These are phyloP conservation scores for Phanerochaete carnosa DNA, from an alignment of 768 basidiomycete species.

Conservation along the genomic window DNA sequence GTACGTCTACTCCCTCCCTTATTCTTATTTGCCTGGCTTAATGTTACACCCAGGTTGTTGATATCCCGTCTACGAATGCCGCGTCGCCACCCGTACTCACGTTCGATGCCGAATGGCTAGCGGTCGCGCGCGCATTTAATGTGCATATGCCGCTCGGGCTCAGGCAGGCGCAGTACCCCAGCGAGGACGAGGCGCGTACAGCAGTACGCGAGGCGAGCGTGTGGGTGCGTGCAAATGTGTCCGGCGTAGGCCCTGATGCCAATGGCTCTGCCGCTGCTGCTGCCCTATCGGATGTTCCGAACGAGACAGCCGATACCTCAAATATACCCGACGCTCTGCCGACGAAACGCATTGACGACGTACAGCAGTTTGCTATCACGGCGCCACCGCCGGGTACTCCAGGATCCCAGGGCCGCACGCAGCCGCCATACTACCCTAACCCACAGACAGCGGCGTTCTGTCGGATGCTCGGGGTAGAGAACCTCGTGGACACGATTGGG, in stretches of 20 bases:
- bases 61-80: constrained; percentile 27
- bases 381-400: constrained; percentile 50
- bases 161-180: constrained; percentile 57
- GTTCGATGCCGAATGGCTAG: constrained; percentile 92
- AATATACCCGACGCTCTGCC: not conserved
- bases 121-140: constrained; percentile 85
- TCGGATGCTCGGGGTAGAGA: constrained; percentile 70
- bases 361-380: constrained; percentile 68
- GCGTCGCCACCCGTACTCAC: constrained; percentile 38
- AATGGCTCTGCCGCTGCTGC: not conserved
- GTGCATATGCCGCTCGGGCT: constrained; percentile 62
- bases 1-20: constrained; percentile 32
- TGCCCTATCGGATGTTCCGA: not conserved
- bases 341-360: constrained; percentile 42
- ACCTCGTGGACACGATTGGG: constrained; percentile 43
- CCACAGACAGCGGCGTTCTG: constrained; percentile 90
- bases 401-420: constrained; percentile 29
- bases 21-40: not conserved
- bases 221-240: constrained; percentile 67
- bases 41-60: constrained; percentile 53
- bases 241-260: constrained; percentile 22
- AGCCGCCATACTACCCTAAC: constrained; percentile 71
- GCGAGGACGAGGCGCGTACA: constrained; percentile 41
- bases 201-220: constrained; percentile 56
- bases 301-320: constrained; percentile 4